Conservation (phyloP, 2,329 filamentous ascomycete species). For the Esteya vermicola region DNA sequence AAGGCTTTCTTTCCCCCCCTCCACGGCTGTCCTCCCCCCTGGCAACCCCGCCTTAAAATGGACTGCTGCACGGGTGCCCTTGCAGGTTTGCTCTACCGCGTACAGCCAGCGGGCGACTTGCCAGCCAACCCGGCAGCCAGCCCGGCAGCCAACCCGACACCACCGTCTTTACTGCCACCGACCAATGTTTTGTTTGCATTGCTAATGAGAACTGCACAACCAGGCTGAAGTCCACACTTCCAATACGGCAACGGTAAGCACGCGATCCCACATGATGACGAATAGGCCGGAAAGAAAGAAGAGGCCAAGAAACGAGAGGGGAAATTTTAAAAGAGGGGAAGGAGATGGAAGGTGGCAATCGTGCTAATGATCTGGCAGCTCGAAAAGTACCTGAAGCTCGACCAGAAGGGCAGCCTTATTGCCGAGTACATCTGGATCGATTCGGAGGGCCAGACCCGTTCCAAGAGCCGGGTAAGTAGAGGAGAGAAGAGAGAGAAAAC, state of each 20-base stretch:
- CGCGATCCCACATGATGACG: background rate
- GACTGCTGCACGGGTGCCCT: no score
- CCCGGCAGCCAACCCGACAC: no score
- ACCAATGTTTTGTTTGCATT: background rate
- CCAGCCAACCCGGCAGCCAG: no score
- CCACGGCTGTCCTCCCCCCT: background rate
- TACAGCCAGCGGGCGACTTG: no score
- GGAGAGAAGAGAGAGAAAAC: background rate
- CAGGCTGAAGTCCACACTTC: slow-evolving; percentile 1
- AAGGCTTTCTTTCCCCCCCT: no score
- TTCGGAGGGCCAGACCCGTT: slow-evolving; percentile 66
- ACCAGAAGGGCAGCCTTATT: slow-evolving; percentile 78
- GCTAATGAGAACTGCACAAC: background rate
- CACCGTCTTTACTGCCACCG: background rate
- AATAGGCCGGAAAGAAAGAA: no score
- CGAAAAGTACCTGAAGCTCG: slow-evolving; percentile 79
- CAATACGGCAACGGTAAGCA: slow-evolving; percentile 7
- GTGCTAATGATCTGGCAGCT: slow-evolving; percentile 39
- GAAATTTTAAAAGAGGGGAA: background rate
- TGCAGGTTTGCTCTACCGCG: no score
- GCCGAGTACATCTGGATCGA: slow-evolving; percentile 67
- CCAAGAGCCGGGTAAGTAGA: slow-evolving; percentile 81
- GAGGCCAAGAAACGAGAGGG: no score
- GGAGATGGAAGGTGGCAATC: background rate
- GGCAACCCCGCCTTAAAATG: no score